A percentile compares a stretch with the other conserved stretches of the same genome.
These are phyloP conservation scores for Pichia sp. DNA, from an alignment of 1,139 yeast genomes.

Conservation along the genomic window DNA sequence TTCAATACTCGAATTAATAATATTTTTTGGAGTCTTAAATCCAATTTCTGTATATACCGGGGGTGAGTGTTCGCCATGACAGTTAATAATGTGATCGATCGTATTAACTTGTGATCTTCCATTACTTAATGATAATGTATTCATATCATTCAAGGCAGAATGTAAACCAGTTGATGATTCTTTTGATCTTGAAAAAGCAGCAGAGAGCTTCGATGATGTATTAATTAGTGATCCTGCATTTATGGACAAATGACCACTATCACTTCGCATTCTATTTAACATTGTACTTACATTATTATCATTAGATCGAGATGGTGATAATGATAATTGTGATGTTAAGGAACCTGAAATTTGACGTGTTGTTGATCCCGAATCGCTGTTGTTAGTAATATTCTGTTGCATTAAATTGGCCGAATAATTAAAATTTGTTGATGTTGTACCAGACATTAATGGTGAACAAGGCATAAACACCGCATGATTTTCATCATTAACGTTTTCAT, in stretches of 20 bases:
- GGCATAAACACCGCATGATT: conserved; percentile 24
- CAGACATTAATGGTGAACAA: conserved; percentile 29
- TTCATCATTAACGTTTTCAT: conserved; percentile 12
- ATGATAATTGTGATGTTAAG: not conserved
- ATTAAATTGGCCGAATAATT: conserved; percentile 6
- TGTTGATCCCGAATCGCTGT: not conserved
- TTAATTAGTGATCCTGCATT: conserved; percentile 3
- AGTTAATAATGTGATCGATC: conserved; percentile 8
- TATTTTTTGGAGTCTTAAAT: not conserved
- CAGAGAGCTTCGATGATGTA: conserved; percentile 13
- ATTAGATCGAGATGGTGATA: conserved; percentile 9
- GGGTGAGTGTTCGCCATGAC: conserved; percentile 2
- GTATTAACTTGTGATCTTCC: conserved; percentile 3
- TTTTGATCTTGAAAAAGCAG: conserved; percentile 12
- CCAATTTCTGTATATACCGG: conserved; percentile 14
- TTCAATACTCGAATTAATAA: not conserved
- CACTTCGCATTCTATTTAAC: conserved; percentile 2
- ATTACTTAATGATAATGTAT: conserved; percentile 5
- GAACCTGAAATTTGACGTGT: conserved; percentile 1
- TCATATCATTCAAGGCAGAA: conserved; percentile 7
- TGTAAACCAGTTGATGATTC: conserved; percentile 9
- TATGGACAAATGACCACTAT: conserved; percentile 2
- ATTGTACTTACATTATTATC: conserved; percentile 1
- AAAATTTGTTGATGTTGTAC: conserved; percentile 3
- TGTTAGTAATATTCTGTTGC: not conserved